phyloP scores from a whole-genome alignment of 495 filamentous ascomycete genomes.

The Copromyces sp. region DNA sequence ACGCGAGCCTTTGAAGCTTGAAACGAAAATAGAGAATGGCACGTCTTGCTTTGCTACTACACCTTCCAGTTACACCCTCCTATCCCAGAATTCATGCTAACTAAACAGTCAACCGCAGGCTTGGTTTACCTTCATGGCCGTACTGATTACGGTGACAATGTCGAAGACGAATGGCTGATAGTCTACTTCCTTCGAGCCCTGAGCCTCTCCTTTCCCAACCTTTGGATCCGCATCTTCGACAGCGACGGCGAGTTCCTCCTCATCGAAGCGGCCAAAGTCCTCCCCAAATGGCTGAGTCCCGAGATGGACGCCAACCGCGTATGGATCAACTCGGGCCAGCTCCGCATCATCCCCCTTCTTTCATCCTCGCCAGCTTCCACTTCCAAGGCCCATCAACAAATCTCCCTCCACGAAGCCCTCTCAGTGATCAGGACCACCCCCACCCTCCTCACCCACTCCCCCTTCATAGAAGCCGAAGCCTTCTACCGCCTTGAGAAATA shows the following conservation, averaged over 20 bases:
- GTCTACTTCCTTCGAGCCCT: constrained; percentile 80
- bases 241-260: constrained; percentile 92
- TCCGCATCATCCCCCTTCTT: constrained; percentile 58
- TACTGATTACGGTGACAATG: constrained; percentile 82
- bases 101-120: constrained; percentile 14
- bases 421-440: constrained; percentile 44
- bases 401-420: constrained; percentile 52
- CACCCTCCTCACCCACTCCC: constrained; percentile 48
- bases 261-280: constrained; percentile 80
- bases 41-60: constrained; percentile 9
- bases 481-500: constrained; percentile 82
- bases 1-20: constrained; percentile 61
- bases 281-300: constrained; percentile 86
- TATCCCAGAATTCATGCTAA: neutral
- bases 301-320: constrained; percentile 80
- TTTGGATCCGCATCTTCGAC: constrained; percentile 78
- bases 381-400: constrained; percentile 22
- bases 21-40: constrained; percentile 49
- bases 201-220: constrained; percentile 56
- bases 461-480: constrained; percentile 72
- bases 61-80: neutral
- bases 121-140: constrained; percentile 51
- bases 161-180: constrained; percentile 96
- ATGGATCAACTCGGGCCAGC: constrained; percentile 66
- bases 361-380: constrained; percentile 1